Conservation (phyloP, 2,329 filamentous ascomycete species). For the Hymenoscyphus albidus region DNA sequence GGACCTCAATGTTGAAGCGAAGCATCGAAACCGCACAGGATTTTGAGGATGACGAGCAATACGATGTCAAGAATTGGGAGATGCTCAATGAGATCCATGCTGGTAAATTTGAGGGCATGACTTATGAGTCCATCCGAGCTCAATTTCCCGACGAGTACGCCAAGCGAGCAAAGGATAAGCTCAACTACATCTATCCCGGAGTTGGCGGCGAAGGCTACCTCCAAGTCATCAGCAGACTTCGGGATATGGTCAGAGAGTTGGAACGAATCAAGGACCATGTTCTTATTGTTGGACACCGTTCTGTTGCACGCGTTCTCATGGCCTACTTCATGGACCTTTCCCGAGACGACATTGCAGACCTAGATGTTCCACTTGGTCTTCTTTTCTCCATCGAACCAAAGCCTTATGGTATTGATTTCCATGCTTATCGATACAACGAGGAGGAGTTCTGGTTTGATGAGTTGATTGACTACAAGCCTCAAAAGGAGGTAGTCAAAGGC, state of each 20-base stretch:
- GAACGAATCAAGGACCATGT: constrained; percentile 97
- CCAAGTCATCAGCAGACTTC: constrained; percentile 91
- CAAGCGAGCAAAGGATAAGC: constrained; percentile 77
- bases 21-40: constrained; percentile 83
- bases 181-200: constrained; percentile 94
- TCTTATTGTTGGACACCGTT: constrained; percentile 87
- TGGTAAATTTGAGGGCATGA: constrained; percentile 89
- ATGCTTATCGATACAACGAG: constrained; percentile 88
- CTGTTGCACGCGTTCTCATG: constrained; percentile 85
- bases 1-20: constrained; percentile 95
- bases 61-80: constrained; percentile 95
- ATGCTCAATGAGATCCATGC: constrained; percentile 97
- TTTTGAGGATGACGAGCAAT: constrained; percentile 88
- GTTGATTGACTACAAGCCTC: constrained; percentile 76
- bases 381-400: constrained; percentile 95
- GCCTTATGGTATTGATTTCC: constrained; percentile 96
- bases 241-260: constrained; percentile 93
- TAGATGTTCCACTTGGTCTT: constrained; percentile 91
- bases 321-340: constrained; percentile 95
- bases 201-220: constrained; percentile 95
- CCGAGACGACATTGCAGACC: constrained; percentile 84
- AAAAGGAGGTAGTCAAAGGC: constrained; percentile 42
- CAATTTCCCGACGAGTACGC: constrained; percentile 77
- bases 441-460: constrained; percentile 76
- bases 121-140: constrained; percentile 83